Evolutionary conservation across 768 basidiomycete genomes (phyloP), one percentile per base, ranked within the genome.

Genomic region (Xerocomus potaroensis): DNA sequence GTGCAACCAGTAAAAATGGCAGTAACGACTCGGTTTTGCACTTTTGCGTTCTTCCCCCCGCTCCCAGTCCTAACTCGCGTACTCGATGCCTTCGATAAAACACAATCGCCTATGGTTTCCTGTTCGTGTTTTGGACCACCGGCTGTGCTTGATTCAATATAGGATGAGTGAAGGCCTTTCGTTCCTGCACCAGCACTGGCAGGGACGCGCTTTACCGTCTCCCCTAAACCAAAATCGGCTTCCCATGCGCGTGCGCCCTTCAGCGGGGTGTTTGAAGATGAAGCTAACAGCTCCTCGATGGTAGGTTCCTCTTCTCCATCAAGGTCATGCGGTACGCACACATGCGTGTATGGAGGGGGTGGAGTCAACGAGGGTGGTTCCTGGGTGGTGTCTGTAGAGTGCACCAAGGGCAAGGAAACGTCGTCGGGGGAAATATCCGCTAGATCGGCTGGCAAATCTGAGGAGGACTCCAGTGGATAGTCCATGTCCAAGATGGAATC

Each of bases 161-260:
- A 16, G 14, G 8, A 31, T 5, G 23, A 26, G 15, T n/a, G 2
- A 30, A 23, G 3, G 29, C 34, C n/a, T 10, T 14, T 34, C 8
- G 37, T 12, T 11, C 46, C 48, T 14, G 39, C 19, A 9, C 15
- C 24, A 3, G 22, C 2, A 11, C 45, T 23, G 44, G 22, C 19
- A 31, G 64, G 50, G n/a, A 64, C 32, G 11, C 55, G 59, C 38
- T 66, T 66, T 14, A 66, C 58, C 15, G 66, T 66, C 4, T 65
- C 66, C 11, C 59, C 59, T 11, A 65, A 19, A n/a, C 45, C 53
- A 8, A 55, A 49, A 31, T 65, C 64, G 18, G 54, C 61, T 29
- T 65, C 64, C 66, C 64, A 65, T 33, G 66, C 64, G 3, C 53
- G 61, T 21, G 57, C 64, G 23, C 66, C 64, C 38, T 26, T 50